These are phyloP conservation scores for Sabuloglossum arenarium DNA, from an alignment of 495 filamentous ascomycete species.

Conservation along the genomic window DNA sequence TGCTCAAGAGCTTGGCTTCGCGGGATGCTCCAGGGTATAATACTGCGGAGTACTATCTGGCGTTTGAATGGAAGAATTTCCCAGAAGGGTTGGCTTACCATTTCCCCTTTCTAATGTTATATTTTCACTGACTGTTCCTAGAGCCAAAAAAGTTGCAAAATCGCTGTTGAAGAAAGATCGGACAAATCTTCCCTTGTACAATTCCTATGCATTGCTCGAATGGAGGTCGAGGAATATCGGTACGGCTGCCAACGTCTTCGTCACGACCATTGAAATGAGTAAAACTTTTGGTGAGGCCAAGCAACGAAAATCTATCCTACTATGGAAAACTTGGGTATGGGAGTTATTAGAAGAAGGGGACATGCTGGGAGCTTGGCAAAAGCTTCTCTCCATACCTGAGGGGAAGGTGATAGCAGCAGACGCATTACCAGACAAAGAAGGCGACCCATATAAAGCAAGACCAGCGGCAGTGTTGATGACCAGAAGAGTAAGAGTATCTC, in stretches of 20 bases:
- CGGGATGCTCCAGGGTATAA: slow-evolving; percentile 21
- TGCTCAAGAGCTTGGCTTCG: slow-evolving; percentile 34
- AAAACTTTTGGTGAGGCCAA: slow-evolving; percentile 19
- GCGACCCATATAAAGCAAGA: slow-evolving; percentile 3
- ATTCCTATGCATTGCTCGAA: slow-evolving; percentile 58
- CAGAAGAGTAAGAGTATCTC: slow-evolving; percentile 21
- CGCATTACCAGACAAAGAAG: slow-evolving; percentile 12
- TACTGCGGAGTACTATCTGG: slow-evolving; percentile 51
- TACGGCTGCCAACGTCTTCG: slow-evolving; percentile 40
- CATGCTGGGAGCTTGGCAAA: slow-evolving; percentile 22
- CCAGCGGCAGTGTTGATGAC: slow-evolving; percentile 31
- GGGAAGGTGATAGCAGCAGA: slow-evolving; percentile 12
- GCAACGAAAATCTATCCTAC: slow-evolving; percentile 24
- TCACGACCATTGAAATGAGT: slow-evolving; percentile 39
- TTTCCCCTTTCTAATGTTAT: background rate
- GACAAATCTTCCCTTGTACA: slow-evolving; percentile 48
- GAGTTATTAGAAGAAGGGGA: slow-evolving; percentile 32
- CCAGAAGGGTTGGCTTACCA: slow-evolving; percentile 10
- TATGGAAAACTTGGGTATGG: slow-evolving; percentile 61
- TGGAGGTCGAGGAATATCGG: slow-evolving; percentile 30
- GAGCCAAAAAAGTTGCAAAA: slow-evolving; percentile 54
- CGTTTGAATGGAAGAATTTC: slow-evolving; percentile 40
- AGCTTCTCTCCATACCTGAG: slow-evolving; percentile 24
- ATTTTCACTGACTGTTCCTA: slow-evolving; percentile 2
- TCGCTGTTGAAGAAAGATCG: slow-evolving; percentile 43